Evolutionary conservation across 2,329 filamentous ascomycete species (phyloP), one percentile per base, ranked within the genome.

Genomic region (Clarireedia homoeocarpa): DNA sequence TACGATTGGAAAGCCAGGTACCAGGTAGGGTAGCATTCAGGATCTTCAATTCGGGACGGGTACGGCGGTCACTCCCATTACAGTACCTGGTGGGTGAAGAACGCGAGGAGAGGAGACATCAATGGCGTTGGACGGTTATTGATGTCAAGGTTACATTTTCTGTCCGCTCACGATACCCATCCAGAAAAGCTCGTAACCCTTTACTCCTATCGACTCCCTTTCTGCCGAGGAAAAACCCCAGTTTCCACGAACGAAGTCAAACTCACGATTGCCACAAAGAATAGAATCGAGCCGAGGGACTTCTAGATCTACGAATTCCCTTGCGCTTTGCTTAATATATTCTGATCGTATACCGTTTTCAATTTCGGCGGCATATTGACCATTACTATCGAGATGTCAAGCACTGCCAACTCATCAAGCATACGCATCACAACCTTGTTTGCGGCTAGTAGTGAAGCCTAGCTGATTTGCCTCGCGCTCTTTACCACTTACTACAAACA

Each of bases 361-460:
- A 67, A 69, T 67, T 64, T 67, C 65, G 63, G 72, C 69, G 70
- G 71, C 74, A 76, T 76, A 74, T 72, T 73, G 73, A 44, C 30
- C 71, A 76, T 73, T 71, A 70, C 70, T 72, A 67, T 70, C 64
- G 26, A 55, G 53, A 55, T 42, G 47, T 51, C 62, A 75, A 76
- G 79, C 54, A 57, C 49, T 53, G 55, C 55, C 55, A 57, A 53
- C 55, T 78, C 77, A 74, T 78, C 75, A 75, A 79, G 74, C 74
- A 80, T 55, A 55, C 46, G 53, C 53, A 55, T 46, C 78, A 82
- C 60, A 68, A 69, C 65, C 65, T 65, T 65, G 64, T 70, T 67
- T 60, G 61, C 65, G 64, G 65, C 62, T 64, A 61, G 62, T 62
- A 62, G 63, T 61, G 20, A 50, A 38, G 17, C 47, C 61, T 62